phyloP scores from a whole-genome alignment of 2,329 filamentous ascomycete genomes.

The Proliferodiscus dingleyae region DNA sequence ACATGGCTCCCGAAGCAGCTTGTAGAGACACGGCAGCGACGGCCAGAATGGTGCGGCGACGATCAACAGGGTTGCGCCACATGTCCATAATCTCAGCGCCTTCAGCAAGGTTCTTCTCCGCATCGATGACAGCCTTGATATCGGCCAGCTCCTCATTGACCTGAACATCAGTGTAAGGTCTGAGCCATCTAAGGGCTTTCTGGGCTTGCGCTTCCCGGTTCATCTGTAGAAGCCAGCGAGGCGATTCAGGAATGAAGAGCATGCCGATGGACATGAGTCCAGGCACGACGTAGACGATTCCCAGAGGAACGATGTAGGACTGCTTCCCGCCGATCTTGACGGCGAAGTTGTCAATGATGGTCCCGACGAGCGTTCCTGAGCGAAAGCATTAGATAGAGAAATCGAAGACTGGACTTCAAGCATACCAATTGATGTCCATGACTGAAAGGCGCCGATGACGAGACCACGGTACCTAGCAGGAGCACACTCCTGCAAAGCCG shows the following conservation, averaged over 20 bases:
- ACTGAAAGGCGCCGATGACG: conserved; percentile 43
- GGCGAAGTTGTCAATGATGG: conserved; percentile 47
- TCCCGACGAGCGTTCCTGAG: conserved; percentile 44
- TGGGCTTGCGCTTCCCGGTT: conserved; percentile 25
- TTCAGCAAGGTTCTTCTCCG: conserved; percentile 26
- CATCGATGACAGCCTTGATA: conserved; percentile 29
- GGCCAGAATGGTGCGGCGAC: conserved; percentile 44
- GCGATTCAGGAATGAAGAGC: conserved; percentile 30
- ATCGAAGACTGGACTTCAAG: conserved; percentile 25
- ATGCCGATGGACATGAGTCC: conserved; percentile 23
- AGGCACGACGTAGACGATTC: conserved; percentile 28
- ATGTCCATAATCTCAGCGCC: conserved; percentile 40
- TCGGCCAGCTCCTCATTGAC: conserved; percentile 29
- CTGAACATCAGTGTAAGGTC: conserved; percentile 26
- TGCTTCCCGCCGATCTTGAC: conserved; percentile 26
- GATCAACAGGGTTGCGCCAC: conserved; percentile 47
- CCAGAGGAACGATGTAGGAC: conserved; percentile 34
- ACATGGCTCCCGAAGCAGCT: conserved; percentile 51
- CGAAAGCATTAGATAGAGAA: conserved; percentile 18
- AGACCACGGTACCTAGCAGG: conserved; percentile 46
- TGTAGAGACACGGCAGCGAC: conserved; percentile 46
- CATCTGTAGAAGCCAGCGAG: conserved; percentile 26
- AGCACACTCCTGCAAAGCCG: conserved; percentile 37
- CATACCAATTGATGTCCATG: conserved; percentile 43
- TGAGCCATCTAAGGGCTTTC: conserved; percentile 28